These are phyloP conservation scores for Aspergillus flavus DNA, from an alignment of 2,329 filamentous ascomycete species.

Conservation along the genomic window DNA sequence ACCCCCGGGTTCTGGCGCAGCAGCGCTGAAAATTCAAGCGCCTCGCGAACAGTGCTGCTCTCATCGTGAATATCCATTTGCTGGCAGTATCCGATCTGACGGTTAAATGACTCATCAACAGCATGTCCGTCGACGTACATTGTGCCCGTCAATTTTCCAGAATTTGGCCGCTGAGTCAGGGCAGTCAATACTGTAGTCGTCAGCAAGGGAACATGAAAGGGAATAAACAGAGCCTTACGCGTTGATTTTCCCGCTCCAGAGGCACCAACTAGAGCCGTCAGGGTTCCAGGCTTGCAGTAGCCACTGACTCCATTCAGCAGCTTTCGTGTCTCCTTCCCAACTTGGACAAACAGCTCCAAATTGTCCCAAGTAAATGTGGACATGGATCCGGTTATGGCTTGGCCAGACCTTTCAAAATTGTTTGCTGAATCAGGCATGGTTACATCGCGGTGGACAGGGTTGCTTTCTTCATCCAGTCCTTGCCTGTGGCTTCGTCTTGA, in stretches of 20 bases:
- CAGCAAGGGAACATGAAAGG: neutral
- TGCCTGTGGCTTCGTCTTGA: conserved; percentile 12
- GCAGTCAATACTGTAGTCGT: conserved; percentile 67
- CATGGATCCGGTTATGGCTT: conserved; percentile 53
- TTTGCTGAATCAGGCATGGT: conserved; percentile 21
- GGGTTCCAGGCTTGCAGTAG: conserved; percentile 72
- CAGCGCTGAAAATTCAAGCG: conserved; percentile 65
- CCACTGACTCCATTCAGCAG: conserved; percentile 69
- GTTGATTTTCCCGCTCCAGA: conserved; percentile 71
- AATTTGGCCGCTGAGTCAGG: conserved; percentile 66
- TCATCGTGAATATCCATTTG: conserved; percentile 70
- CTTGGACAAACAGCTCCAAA: conserved; percentile 67
- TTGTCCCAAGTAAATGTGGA: conserved; percentile 69
- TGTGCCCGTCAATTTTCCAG: conserved; percentile 61
- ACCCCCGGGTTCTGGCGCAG: conserved; percentile 57
- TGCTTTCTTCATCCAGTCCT: conserved; percentile 27
- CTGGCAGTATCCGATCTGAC: conserved; percentile 68
- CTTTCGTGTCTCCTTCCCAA: conserved; percentile 58
- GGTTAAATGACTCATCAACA: conserved; percentile 62
- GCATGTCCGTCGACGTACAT: conserved; percentile 65
- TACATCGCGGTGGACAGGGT: conserved; percentile 28
- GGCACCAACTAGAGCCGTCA: conserved; percentile 77
- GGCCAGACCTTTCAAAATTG: conserved; percentile 25
- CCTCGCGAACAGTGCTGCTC: conserved; percentile 66
- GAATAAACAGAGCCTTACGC: conserved; percentile 22